Base-by-base conservation (phyloP, 2,329 filamentous ascomycete genomes). In the Cercospora sp. region DNA sequence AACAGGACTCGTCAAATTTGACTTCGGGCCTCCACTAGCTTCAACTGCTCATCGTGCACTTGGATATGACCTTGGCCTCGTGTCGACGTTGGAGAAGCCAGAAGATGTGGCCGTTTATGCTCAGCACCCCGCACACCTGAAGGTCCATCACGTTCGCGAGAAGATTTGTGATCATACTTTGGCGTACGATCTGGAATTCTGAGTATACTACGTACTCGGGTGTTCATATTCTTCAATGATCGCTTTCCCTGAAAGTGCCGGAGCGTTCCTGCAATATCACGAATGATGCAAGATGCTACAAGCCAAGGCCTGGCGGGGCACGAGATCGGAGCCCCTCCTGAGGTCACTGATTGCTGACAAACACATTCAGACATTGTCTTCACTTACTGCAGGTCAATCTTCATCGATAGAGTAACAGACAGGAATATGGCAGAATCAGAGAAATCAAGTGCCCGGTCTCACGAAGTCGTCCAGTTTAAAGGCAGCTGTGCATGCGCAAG, bases 1-100 rank as follows among this genome's bases (percentile, higher is more conserved):
- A 12, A 20, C 45, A 69, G 70, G 70, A 9, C 68, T 72, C 26
- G 55, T 67, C 39, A 68, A 67, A 39, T 68, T 74, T 30, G 69
- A 72, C 16, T 68, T 74, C 42, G 72, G 71, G 4, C 69, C 71
- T 28, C 81, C 82, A 3, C 69, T 82, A 20, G 75, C 79, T 0
- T 77, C 80, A 26, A 81, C 79, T 13, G 78, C 81, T 5, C 75
- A 80, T 33, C 77, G 82, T 42, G 78, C 80, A 20, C 78, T 83
- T 63, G 82, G 82, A 0, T 84, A 80, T 65, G 75, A 84, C 72
- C 78, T 82, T 76, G 82, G 79, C 2, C 68, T 84, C 10, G 78
- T 84, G n/a, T 81, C 82, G 4, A 76, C 83, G 5, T 66, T 84
- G 70, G 82, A 83, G 69, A 80, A 79, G 51, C 68, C 78, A 3